These are phyloP conservation scores for Chlamydomonas reinhardtii DNA, from an alignment of 163 green algal genomes.

Conservation along the genomic window DNA sequence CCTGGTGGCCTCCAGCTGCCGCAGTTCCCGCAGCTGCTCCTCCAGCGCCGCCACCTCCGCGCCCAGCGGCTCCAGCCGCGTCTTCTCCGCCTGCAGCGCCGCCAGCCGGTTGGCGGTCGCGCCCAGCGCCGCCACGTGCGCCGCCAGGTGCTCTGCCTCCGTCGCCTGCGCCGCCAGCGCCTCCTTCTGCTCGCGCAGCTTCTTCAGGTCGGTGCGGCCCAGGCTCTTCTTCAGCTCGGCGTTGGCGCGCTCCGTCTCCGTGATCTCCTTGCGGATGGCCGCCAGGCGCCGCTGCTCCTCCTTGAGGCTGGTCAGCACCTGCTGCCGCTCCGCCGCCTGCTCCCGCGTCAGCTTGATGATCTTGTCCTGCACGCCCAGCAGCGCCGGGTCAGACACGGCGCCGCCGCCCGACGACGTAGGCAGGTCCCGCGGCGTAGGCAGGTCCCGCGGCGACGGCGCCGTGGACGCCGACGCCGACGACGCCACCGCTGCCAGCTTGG, in stretches of 20 bases:
- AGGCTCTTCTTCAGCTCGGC: slow-evolving; percentile 45
- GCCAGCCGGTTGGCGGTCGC: slow-evolving; percentile 26
- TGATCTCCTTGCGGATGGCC: slow-evolving; percentile 41
- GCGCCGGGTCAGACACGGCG: slow-evolving; percentile 11
- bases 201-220: slow-evolving; percentile 32
- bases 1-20: slow-evolving; percentile 26
- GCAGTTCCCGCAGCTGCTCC: slow-evolving; percentile 40
- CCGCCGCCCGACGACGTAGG: too few relatives aligned
- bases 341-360: slow-evolving; percentile 45
- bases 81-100: slow-evolving; percentile 22
- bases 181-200: slow-evolving; percentile 43
- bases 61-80: slow-evolving; percentile 30
- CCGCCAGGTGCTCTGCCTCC: slow-evolving; percentile 37
- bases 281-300: slow-evolving; percentile 52
- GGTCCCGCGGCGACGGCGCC: slow-evolving; percentile 9
- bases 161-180: slow-evolving; percentile 20
- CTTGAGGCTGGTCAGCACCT: slow-evolving; percentile 32
- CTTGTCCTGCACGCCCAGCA: slow-evolving; percentile 51
- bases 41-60: slow-evolving; percentile 42
- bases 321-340: slow-evolving; percentile 30
- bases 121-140: slow-evolving; percentile 22
- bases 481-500: not conserved
- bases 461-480: slow-evolving; percentile 10
- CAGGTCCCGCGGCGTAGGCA: not conserved
- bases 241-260: slow-evolving; percentile 41